Base-by-base conservation (phyloP, 805 yeast genomes). In the Starmerella sirachaensis region DNA sequence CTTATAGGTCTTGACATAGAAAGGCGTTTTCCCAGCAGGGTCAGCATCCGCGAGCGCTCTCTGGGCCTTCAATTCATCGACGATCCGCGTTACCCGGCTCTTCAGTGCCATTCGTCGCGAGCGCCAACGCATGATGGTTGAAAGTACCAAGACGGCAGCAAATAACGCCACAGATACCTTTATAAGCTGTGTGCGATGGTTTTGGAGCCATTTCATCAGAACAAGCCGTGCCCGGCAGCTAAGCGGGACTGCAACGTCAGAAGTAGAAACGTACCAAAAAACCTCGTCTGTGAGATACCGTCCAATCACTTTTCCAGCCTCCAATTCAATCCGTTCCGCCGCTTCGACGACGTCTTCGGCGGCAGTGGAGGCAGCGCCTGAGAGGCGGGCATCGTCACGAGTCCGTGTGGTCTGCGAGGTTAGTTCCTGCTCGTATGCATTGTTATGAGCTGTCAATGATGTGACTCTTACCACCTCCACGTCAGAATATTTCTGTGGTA, bases 391-490 rank as follows among this genome's bases (percentile, higher is more conserved):
- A 18, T 9, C 6, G 22, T 31, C 29, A 31, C 35, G 35, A 31
- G 17, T 6, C 29, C 35, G 29, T 22, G 22, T 18, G 35, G 31
- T 37, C 35, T 37, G 40, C 27, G 3, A 14, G 35, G 40, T 37
- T 37, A 37, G 40, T 33, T 18, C 32, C 16, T 21, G 32, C 35
- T 23, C 35, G 17, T 18, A 16, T n/a, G n/a, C n/a, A 10, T 31
- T 29, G 29, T 4, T 14, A 23, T 4, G 21, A 40, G 46, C 41
- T 19, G 19, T 18, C 38, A 50, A 56, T 55, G 52, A 36, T 69
- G 76, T 82, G 69, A 75, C 81, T 81, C 91, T 77, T 71, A 79
- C 78, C 61, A 69, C 73, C 55, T 78, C 41, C 35, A 50, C 45
- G 18, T 50, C 54, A 22, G 47, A 28, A 35, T 31, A 40, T 68